Conservation (phyloP, 2,329 filamentous ascomycete species). For the Periglandula ipomoeae region DNA sequence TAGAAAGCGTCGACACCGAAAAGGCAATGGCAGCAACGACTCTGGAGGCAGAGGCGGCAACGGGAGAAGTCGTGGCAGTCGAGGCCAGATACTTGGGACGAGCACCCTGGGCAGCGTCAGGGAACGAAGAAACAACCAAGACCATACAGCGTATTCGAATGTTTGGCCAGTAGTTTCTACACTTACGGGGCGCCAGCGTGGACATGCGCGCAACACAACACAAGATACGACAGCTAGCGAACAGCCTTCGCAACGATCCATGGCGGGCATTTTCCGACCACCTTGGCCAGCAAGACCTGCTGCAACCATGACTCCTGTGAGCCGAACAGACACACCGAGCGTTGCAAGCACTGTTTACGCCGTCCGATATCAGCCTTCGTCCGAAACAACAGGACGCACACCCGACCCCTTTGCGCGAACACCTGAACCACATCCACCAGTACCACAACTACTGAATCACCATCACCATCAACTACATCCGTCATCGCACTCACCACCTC, state of each 20-base stretch:
- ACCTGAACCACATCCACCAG: slow-evolving; percentile 24
- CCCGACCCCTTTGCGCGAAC: slow-evolving; percentile 32
- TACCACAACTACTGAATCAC: slow-evolving; percentile 4
- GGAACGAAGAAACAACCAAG: background rate
- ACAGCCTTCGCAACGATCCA: slow-evolving; percentile 18
- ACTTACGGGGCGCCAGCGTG: slow-evolving; percentile 18
- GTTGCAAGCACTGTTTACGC: slow-evolving; percentile 57
- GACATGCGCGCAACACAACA: slow-evolving; percentile 10
- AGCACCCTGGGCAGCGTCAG: slow-evolving; percentile 5
- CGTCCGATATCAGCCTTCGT: slow-evolving; percentile 49
- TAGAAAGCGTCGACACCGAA: slow-evolving; percentile 27
- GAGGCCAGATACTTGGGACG: slow-evolving; percentile 5
- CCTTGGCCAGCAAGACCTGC: slow-evolving; percentile 49
- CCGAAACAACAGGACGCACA: slow-evolving; percentile 39
- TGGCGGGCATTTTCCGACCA: slow-evolving; percentile 34
- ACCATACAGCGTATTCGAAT: slow-evolving; percentile 9
- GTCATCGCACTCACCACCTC: background rate
- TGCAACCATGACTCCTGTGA: slow-evolving; percentile 46
- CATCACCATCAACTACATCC: background rate
- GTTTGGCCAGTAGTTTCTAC: slow-evolving; percentile 20
- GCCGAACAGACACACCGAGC: slow-evolving; percentile 53
- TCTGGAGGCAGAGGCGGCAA: slow-evolving; percentile 7
- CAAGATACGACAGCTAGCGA: slow-evolving; percentile 13
- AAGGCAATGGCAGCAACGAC: slow-evolving; percentile 13
- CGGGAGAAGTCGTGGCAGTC: slow-evolving; percentile 22